A percentile compares a stretch with the other conserved stretches of the same genome.
These are phyloP conservation scores for Scalesia atractyloides DNA, from an alignment of 129 eudicot genomes.

Conservation along the genomic window DNA sequence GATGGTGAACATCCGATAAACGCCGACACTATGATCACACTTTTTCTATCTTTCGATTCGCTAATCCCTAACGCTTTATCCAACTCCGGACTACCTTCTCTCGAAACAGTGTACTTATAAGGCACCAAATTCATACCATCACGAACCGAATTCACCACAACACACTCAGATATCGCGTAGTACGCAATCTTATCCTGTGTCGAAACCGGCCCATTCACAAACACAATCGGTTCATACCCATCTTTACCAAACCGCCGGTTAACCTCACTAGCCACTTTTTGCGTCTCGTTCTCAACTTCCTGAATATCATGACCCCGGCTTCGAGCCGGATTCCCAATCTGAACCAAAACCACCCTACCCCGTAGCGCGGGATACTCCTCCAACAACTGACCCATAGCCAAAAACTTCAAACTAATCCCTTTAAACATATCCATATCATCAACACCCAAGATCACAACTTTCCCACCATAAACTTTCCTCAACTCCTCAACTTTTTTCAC, in stretches of 20 bases:
- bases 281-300: constrained; percentile 59
- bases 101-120: constrained; percentile 77
- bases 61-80: constrained; percentile 56
- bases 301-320: constrained; percentile 79
- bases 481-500: constrained; percentile 53
- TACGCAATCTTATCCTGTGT: constrained; percentile 78
- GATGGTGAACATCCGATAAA: constrained; percentile 95
- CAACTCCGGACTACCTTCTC: constrained; percentile 61
- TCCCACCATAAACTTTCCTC: constrained; percentile 54
- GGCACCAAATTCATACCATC: constrained; percentile 99
- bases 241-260: constrained; percentile 54
- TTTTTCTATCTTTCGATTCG: constrained; percentile 41
- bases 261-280: constrained; percentile 53
- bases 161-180: constrained; percentile 76
- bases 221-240: constrained; percentile 80
- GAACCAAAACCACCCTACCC: constrained; percentile 77
- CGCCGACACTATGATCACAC: constrained; percentile 88
- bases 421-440: constrained; percentile 95
- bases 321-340: constrained; percentile 77
- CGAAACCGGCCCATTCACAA: constrained; percentile 66
- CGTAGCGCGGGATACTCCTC: constrained; percentile 49
- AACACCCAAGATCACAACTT: constrained; percentile 76
- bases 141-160: constrained; percentile 84
- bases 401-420: constrained; percentile 85
- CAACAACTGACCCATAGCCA: constrained; percentile 76